Evolutionary conservation across 345 rosid genomes (phyloP), one percentile per base, ranked within the genome.

Genomic region (Geranium brycei): DNA sequence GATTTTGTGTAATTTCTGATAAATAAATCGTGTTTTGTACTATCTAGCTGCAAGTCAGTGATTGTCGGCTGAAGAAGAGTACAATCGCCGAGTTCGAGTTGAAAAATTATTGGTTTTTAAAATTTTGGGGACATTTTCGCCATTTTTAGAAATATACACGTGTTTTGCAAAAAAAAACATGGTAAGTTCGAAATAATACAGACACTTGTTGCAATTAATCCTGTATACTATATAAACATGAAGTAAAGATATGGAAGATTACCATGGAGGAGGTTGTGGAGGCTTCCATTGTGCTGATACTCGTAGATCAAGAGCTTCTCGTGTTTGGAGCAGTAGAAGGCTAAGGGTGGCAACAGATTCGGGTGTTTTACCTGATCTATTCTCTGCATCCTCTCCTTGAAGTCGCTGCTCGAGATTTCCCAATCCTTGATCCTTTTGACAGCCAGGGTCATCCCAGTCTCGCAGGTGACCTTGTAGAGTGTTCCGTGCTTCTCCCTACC

Each of bases 361-460:
- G 77, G 79, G 67, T 86, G 91, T 59, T 67, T 83, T 5, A 40
- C 78, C 59, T 73, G 73, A 69, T 76, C 68, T 38, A 86, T 64
- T 15, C 55, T 73, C 74, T 77, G 73, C 88, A 86, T 86, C 69
- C 81, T 78, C 59, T 64, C 71, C 76, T 74, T 77, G 62, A 83
- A 81, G 4, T 78, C 82, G 19, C 51, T 65, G 7, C 63, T 19
- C 17, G 82, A 72, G 19, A 80, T 77, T 17, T 28, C 70, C 91
- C 91, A 82, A 60, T 76, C 79, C 59, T 83, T 86, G 59, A 86
- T 76, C 76, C 91, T 79, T 69, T 83, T 81, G 16, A 86, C 87
- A n/a, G 76, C 83, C 32, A 83, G 65, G 2, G n/a, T 55, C 67
- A 55, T 66, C 35, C 87, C 80, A 4, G 74, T 71, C 32, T 76